These are phyloP conservation scores for Calonectria honghensis DNA, from an alignment of 2,329 filamentous ascomycete species.

Conservation along the genomic window DNA sequence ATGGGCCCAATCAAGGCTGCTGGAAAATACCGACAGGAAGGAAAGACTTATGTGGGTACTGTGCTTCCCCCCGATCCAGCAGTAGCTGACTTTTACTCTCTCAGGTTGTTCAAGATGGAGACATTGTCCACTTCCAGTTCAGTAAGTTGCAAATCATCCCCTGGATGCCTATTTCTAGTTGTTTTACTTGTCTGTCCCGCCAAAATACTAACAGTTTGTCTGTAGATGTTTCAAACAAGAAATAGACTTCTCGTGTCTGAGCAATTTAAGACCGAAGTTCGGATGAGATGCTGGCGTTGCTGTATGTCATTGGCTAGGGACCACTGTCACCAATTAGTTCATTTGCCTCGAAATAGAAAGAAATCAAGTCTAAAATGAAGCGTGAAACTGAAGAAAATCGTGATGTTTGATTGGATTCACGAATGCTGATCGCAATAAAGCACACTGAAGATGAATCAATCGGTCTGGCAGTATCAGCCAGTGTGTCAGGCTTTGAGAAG, in stretches of 20 bases:
- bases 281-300: background rate
- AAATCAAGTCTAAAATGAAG: background rate
- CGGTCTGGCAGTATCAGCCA: no score
- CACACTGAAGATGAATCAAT: no score
- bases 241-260: slow-evolving; percentile 36
- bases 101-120: slow-evolving; percentile 64
- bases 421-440: no score
- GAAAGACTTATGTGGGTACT: slow-evolving; percentile 63
- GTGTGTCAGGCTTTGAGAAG: no score
- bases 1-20: slow-evolving; percentile 68
- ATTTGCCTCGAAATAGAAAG: background rate
- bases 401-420: background rate
- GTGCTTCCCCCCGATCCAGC: background rate
- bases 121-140: slow-evolving; percentile 67
- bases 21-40: slow-evolving; percentile 67
- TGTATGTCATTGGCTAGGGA: background rate
- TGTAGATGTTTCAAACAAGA: slow-evolving; percentile 51
- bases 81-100: slow-evolving; percentile 47
- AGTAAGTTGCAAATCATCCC: slow-evolving; percentile 57
- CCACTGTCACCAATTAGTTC: background rate
- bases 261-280: background rate
- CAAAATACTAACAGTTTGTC: slow-evolving; percentile 33
- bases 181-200: background rate
- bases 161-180: background rate
- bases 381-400: no score